Evolutionary conservation across 208 protist genomes (phyloP).

Genomic region (Phytomonas francai): DNA sequence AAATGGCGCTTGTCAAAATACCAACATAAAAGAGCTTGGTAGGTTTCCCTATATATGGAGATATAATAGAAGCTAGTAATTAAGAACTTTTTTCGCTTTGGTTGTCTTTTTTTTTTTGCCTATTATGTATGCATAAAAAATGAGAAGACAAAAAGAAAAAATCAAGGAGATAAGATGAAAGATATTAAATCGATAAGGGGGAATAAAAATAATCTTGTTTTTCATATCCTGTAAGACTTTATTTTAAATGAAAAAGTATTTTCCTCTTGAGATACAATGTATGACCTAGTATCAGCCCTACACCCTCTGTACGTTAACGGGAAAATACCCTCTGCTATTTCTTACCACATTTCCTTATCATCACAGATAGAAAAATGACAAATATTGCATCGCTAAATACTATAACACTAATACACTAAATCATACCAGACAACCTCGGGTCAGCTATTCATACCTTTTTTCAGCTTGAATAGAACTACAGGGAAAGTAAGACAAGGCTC

Average conservation of each 20-base stretch:
- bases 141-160: conserved; percentile 8
- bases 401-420: background rate
- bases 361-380: conserved; percentile 11
- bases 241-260: conserved; percentile 1
- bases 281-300: background rate
- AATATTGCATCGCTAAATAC: conserved; percentile 8
- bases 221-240: background rate
- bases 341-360: conserved; percentile 5
- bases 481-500: background rate
- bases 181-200: background rate
- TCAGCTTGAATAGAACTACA: background rate
- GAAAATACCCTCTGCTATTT: conserved; percentile 11
- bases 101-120: background rate
- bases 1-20: background rate
- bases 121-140: conserved; percentile 1
- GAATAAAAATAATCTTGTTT: background rate
- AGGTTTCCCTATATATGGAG: too few relatives aligned
- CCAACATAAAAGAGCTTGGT: background rate
- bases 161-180: background rate
- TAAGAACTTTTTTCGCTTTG: background rate
- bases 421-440: background rate
- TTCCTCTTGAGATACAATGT: background rate
- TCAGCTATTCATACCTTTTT: background rate
- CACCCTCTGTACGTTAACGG: background rate
- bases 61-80: background rate